Conservation (phyloP, 495 filamentous ascomycete genomes). For the Hypoxylon perforatum region DNA sequence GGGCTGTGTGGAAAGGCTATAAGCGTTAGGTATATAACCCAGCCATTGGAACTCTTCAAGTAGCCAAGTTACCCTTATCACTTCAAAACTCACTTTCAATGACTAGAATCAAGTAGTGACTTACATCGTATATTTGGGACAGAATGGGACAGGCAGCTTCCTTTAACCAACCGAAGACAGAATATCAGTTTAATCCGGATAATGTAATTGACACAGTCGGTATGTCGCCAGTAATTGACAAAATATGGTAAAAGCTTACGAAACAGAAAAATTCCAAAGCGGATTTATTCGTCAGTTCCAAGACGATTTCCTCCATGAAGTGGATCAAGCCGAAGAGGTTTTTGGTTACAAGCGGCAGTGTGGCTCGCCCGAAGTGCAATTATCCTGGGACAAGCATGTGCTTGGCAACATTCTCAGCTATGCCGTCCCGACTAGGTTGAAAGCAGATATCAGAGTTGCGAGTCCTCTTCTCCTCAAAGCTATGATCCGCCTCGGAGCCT, state of each 20-base stretch:
- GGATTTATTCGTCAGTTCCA: no score
- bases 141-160: not conserved
- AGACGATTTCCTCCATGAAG: not conserved
- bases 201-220: constrained; percentile 1
- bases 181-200: no score
- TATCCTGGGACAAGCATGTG: not conserved
- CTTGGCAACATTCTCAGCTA: constrained; percentile 4
- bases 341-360: not conserved
- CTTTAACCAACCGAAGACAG: not conserved
- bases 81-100: not conserved
- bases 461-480: constrained; percentile 9
- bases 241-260: no score
- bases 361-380: not conserved
- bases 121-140: not conserved
- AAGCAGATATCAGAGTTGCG: constrained; percentile 1
- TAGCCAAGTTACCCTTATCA: not conserved
- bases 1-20: no score
- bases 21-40: no score
- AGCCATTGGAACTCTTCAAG: not conserved
- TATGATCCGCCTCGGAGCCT: constrained; percentile 18
- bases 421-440: not conserved
- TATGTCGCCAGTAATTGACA: not conserved
- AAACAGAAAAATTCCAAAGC: not conserved
- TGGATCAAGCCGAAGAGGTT: not conserved
- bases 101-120: not conserved